Base-by-base conservation (phyloP, 805 yeast species). In the Barnettozyma pratensis region DNA sequence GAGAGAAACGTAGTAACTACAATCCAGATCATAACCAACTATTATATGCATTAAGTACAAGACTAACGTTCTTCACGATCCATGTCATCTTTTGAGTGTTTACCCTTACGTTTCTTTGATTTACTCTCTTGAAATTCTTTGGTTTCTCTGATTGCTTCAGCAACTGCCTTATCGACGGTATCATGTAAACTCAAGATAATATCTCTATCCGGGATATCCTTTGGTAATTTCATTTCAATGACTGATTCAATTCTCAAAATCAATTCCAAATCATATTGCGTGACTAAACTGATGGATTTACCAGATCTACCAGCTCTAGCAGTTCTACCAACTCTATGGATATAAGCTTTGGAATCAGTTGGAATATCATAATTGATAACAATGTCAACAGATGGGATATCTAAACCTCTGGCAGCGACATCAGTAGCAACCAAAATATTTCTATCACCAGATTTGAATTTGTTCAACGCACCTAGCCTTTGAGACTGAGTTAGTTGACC, bases 221-320 rank as follows among this genome's bases (percentile, higher is more conserved):
- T 91, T 4, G 91, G 91, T 48, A 94, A 72, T 62, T 86, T 89
- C 74, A 83, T 86, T n/a, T 72, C 77, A 46, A 94, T 77, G 8
- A 86, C 97, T 46, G 83, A 83, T 66, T 94, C 99, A 45, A 94
- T 91, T 62, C 97, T 76, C 55, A 90, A 71, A 61, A 88, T 87
- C 59, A 90, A 71, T 66, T 91, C 97, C 52, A 94, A 73, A 66
- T 94, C 99, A 64, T 94, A 94, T 66, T 94, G 99, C 0, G 98
- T 91, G 32, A 90, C 95, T 49, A 91, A 71, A 3, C 96, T 85
- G 14, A 91, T 75, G 3, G 96, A 87, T 63, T 84, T 86, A 43
- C 96, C 96, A 0, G 92, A 80, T 57, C 90, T 77, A 19, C 96
- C 96, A 1, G 96, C 96, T 67, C 97, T 83, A 2, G 97, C 97